A percentile compares a stretch with the other conserved stretches of the same genome.
These are phyloP conservation scores for Chrysanthemum lavandulifolium DNA, from an alignment of 129 eudicot species.

Conservation along the genomic window DNA sequence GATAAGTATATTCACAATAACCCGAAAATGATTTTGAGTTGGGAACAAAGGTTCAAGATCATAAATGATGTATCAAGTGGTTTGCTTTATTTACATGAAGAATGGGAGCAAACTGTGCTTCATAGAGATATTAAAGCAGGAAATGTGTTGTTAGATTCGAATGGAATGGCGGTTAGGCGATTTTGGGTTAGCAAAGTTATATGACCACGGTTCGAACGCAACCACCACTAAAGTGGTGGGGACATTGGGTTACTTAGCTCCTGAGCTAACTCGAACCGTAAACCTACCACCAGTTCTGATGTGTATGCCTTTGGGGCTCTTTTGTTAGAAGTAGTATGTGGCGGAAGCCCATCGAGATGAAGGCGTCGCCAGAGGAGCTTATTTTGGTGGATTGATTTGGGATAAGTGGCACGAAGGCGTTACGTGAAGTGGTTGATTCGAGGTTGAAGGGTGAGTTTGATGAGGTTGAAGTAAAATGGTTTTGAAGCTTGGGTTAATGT, in stretches of 20 bases:
- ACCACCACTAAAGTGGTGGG: conserved; percentile 54
- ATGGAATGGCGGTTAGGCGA: conserved; percentile 52
- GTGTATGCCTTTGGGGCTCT: conserved; percentile 63
- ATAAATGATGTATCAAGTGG: conserved; percentile 55
- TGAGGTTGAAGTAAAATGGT: conserved; percentile 42
- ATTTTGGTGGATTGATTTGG: conserved; percentile 51
- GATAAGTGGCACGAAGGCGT: conserved; percentile 35
- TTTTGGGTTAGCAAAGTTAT: conserved; percentile 61
- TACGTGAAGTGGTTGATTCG: conserved; percentile 38
- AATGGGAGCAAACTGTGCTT: conserved; percentile 55
- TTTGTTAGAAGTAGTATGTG: conserved; percentile 58
- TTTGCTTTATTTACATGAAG: conserved; percentile 54
- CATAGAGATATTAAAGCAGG: conserved; percentile 64
- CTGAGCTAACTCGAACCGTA: conserved; percentile 50
- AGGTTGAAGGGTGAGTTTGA: conserved; percentile 32
- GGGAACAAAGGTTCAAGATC: conserved; percentile 52
- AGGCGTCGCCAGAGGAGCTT: conserved; percentile 24
- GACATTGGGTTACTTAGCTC: conserved; percentile 64
- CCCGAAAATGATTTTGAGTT: conserved; percentile 27
- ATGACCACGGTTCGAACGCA: conserved; percentile 50
- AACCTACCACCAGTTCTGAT: conserved; percentile 55
- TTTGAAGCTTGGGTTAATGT: conserved; percentile 52
- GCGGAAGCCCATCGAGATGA: conserved; percentile 42
- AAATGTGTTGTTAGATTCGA: conserved; percentile 49
- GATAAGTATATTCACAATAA: conserved; percentile 36